Base-by-base conservation (phyloP, 805 yeast species). In the Nakazawaea anatomiae region DNA sequence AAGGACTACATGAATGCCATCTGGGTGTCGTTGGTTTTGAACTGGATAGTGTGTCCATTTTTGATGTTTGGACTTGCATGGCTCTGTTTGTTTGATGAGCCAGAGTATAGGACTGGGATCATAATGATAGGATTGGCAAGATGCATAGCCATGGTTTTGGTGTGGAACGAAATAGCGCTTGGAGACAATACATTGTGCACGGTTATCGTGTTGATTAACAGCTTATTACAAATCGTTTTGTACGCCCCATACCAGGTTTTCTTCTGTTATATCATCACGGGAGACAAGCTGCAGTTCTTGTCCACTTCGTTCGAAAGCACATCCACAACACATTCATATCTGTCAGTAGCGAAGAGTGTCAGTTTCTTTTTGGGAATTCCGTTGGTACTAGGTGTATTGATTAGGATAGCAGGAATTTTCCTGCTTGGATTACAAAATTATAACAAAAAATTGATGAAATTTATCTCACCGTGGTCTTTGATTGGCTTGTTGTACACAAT, bases 71-170 rank as follows among this genome's bases (percentile, higher is more conserved):
- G 75, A 0, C 64, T 80, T 14, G 75, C 81, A 0, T 80, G 85
- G 85, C 57, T 74, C 42, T 68, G 72, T 0, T 56, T 80, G 45
- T 75, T 75, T 50, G 75, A 79, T 51, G 57, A 70, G 46, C 64
- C 64, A 6, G 85, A 77, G 50, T 76, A 75, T 51, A 64, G 85
- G 41, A 66, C 63, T 40, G 85, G 85, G 1, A 69, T 80, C n/a
- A 77, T 80, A 32, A 72, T 80, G 76, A 76, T 80, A 44, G 85
- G 85, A 1, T 51, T 77, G 36, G 85, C 83, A 5, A 63, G 85
- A 52, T 80, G 85, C 58, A 79, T 80, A 55, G 85, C 85, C 27
- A 80, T 80, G 85, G 85, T 79, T 1, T 62, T 80, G 47, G 60
- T 80, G 30, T 80, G 85, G 85, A 80, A 75, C 57, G 72, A 75